These are phyloP conservation scores for Paramecium pentaurelia DNA, from an alignment of 73 alveolate genomes.

Conservation along the genomic window DNA sequence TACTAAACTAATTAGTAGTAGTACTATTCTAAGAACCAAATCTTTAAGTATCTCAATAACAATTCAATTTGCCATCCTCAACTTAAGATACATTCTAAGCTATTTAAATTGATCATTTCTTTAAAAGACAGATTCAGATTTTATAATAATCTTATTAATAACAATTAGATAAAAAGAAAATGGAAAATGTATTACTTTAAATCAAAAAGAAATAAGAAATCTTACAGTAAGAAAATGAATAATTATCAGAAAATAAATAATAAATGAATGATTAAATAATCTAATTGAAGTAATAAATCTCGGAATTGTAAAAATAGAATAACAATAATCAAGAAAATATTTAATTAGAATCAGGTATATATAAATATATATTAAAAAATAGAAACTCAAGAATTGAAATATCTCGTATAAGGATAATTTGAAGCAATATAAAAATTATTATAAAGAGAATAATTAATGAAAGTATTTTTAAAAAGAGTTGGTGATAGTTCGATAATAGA, in stretches of 20 bases:
- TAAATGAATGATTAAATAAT: not conserved
- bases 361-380: not conserved
- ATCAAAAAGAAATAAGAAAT: constrained; percentile 9
- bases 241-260: not conserved
- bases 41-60: not conserved
- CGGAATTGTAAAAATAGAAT: not conserved
- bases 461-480: constrained; percentile 36
- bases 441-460: constrained; percentile 47
- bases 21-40: not conserved
- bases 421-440: constrained; percentile 38
- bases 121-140: constrained; percentile 15
- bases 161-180: not conserved
- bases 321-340: not conserved
- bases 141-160: not conserved
- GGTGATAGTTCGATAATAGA: constrained; percentile 51
- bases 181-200: not conserved
- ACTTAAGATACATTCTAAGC: constrained; percentile 32
- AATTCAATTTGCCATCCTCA: not conserved
- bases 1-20: not conserved
- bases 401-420: constrained; percentile 33
- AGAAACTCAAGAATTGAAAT: constrained; percentile 19
- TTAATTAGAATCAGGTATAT: not conserved
- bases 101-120: constrained; percentile 18
- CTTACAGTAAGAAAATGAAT: not conserved
- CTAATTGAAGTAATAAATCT: not conserved